These are phyloP conservation scores for Tricholoma saponaceum DNA, from an alignment of 768 basidiomycete genomes.

Conservation along the genomic window DNA sequence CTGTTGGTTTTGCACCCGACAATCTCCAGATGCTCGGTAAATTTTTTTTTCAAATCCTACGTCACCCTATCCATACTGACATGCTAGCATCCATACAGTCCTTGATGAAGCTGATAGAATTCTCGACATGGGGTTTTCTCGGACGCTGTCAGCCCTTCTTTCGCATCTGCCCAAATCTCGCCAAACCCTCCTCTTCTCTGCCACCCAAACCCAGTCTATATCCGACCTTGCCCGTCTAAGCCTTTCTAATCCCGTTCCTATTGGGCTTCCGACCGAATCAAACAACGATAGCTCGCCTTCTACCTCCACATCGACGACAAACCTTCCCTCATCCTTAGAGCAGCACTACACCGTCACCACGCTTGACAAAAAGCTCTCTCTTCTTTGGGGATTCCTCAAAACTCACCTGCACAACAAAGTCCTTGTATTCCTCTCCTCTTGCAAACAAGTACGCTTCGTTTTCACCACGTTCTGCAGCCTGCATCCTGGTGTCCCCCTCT, in stretches of 20 bases:
- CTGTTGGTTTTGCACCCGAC: conserved; percentile 87
- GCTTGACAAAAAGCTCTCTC: conserved; percentile 85
- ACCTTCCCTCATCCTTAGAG: conserved; percentile 75
- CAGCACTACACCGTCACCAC: conserved; percentile 85
- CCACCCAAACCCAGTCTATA: conserved; percentile 91
- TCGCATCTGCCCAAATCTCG: conserved; percentile 86
- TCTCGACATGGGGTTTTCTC: conserved; percentile 93
- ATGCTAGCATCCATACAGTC: conserved; percentile 40
- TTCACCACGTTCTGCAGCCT: conserved; percentile 95
- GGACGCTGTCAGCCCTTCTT: conserved; percentile 87
- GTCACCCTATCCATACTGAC: neutral
- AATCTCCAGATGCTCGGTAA: conserved; percentile 88
- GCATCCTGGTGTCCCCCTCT: conserved; percentile 90
- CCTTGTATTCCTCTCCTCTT: conserved; percentile 91
- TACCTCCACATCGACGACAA: conserved; percentile 17
- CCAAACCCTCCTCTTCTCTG: conserved; percentile 95
- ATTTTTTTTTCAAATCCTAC: conserved; percentile 21
- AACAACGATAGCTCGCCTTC: conserved; percentile 11
- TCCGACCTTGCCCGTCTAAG: conserved; percentile 86
- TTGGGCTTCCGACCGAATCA: conserved; percentile 57
- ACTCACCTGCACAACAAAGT: conserved; percentile 87
- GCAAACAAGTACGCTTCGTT: conserved; percentile 96
- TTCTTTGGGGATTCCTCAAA: conserved; percentile 93
- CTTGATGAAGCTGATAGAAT: conserved; percentile 97
- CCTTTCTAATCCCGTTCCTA: conserved; percentile 73